Evolutionary conservation across 2,329 filamentous ascomycete species (phyloP).

Genomic region (Karstenula rhodostoma): DNA sequence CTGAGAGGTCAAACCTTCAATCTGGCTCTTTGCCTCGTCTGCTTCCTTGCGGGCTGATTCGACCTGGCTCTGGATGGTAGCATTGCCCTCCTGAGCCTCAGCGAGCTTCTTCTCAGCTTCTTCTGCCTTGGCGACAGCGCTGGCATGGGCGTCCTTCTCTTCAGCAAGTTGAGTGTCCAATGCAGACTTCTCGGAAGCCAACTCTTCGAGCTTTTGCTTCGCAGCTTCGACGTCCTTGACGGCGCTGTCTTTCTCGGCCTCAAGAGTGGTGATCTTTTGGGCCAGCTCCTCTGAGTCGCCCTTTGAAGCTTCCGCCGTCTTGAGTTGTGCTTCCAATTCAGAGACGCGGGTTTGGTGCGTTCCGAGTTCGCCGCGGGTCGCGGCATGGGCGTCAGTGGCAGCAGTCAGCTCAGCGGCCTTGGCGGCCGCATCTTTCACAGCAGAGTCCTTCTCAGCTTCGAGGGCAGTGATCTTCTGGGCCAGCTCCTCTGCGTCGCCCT

Average conservation of each 20-base stretch:
- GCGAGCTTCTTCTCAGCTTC: constrained; percentile 22
- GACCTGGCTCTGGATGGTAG: constrained; percentile 19
- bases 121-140: not conserved
- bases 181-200: constrained; percentile 9
- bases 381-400: constrained; percentile 16
- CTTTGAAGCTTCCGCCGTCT: constrained; percentile 19
- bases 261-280: constrained; percentile 1
- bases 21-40: constrained; percentile 23
- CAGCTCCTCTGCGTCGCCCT: constrained; percentile 19
- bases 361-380: constrained; percentile 15
- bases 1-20: constrained; percentile 27
- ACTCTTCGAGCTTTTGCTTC: constrained; percentile 7
- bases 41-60: constrained; percentile 26
- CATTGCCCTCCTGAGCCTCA: constrained; percentile 16
- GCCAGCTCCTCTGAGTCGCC: constrained; percentile 19
- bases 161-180: not conserved
- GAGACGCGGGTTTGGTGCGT: constrained; percentile 24
- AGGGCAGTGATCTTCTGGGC: constrained; percentile 14
- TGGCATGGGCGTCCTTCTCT: not conserved
- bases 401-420: constrained; percentile 30
- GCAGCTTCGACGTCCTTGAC: constrained; percentile 4
- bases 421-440: constrained; percentile 24
- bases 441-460: constrained; percentile 35
- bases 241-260: constrained; percentile 5
- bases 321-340: constrained; percentile 23